Base-by-base conservation (phyloP, 164 flowering plant species). In the Sextonia rubra region DNA sequence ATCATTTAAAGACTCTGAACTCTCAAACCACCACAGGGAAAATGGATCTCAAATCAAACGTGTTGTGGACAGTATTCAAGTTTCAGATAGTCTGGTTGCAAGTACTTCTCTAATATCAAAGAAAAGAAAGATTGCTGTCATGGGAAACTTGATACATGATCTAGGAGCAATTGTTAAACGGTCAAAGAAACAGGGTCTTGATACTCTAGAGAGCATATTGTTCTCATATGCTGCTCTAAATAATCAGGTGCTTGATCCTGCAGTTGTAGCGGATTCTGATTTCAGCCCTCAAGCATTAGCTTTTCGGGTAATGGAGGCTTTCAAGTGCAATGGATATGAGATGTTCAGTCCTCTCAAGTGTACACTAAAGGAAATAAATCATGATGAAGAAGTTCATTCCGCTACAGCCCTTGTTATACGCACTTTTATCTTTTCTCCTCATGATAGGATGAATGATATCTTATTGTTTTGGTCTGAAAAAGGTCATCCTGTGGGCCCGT, bases 391-490 rank as follows among this genome's bases (percentile, higher is more conserved):
- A 62, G 66, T 80, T 47, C 65, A 75, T 1, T 85, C 88, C 55
- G 79, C 85, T 27, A 80, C 90, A 55, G 75, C 87, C 3, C 27
- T 83, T 60, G 62, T 87, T 65, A 77, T 69, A 22, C 80, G 86
- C 32, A 60, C 64, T n/a, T 83, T 74, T 68, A 75, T 87, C 49
- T 76, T 85, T 74, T 76, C 78, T 23, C 81, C 75, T 69, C 47
- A 79, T 44, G 80, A 75, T 29, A 76, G 66, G 79, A 75, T 84
- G 69, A 75, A 26, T 70, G 79, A 79, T 60, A 73, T 85, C 84
- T 64, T 87, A 48, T 60, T 77, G n/a, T 82, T 70, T 60, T 87
- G 90, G 90, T 76, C 79, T 56, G 80, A 61, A 62, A 77, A 78
- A 69, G 83, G 81, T 66, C 78, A 70, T 68, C 80, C 79, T 12